These are phyloP conservation scores for Zymoseptoria ardabiliae DNA, from an alignment of 2,329 filamentous ascomycete genomes.

Conservation along the genomic window DNA sequence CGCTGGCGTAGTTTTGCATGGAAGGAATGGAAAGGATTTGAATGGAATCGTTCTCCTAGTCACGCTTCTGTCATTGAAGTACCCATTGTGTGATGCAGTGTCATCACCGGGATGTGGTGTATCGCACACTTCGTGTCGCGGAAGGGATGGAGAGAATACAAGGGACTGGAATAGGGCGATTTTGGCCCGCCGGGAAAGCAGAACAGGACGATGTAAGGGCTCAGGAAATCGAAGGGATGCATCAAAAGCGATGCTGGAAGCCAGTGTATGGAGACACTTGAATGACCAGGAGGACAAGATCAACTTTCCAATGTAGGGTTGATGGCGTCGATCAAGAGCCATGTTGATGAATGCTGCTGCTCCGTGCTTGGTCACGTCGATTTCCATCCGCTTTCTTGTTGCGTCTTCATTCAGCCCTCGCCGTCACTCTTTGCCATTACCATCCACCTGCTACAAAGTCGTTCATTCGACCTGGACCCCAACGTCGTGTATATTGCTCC, in stretches of 20 bases:
- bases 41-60: neutral
- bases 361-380: neutral
- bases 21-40: no score
- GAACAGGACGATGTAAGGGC: neutral
- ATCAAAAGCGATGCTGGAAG: neutral
- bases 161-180: neutral
- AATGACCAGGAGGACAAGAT: neutral
- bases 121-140: neutral
- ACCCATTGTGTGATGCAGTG: no score
- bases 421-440: no score
- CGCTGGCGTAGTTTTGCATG: neutral
- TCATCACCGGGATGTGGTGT: neutral
- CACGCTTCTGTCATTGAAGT: neutral
- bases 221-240: neutral
- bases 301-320: neutral
- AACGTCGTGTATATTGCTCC: neutral
- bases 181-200: neutral
- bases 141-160: neutral
- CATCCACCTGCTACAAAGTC: no score
- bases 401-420: no score
- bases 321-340: neutral
- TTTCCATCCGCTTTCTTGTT: no score
- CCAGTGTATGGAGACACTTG: neutral
- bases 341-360: neutral
- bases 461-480: no score